phyloP scores from a whole-genome alignment of 2,329 filamentous ascomycete genomes.

The Fusarium cyanostomum region DNA sequence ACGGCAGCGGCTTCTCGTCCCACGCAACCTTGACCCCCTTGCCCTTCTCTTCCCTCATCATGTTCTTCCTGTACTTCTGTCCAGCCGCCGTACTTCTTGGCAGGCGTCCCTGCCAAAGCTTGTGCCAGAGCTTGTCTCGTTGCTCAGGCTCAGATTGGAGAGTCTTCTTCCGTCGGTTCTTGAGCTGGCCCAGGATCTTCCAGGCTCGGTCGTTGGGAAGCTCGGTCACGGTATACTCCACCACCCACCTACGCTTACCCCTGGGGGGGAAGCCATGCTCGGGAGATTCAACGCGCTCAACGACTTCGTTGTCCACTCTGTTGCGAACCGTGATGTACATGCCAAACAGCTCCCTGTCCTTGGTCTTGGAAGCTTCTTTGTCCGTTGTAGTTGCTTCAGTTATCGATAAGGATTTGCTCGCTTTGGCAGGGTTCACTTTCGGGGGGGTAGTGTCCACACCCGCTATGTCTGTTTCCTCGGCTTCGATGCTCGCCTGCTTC shows the following conservation, averaged over 20 bases:
- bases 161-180: conserved; percentile 62
- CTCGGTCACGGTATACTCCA: conserved; percentile 83
- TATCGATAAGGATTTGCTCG: not conserved
- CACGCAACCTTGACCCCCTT: conserved; percentile 60
- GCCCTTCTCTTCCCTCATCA: conserved; percentile 62
- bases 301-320: conserved; percentile 72
- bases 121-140: conserved; percentile 56
- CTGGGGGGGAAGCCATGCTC: not conserved
- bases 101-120: conserved; percentile 56
- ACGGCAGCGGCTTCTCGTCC: conserved; percentile 41
- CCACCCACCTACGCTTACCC: conserved; percentile 62
- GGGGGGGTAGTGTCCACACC: not conserved
- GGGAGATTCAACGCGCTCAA: conserved; percentile 64
- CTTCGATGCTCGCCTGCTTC: conserved; percentile 42
- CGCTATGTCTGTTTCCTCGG: conserved; percentile 4
- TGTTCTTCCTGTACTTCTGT: conserved; percentile 62
- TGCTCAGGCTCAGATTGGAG: conserved; percentile 55
- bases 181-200: conserved; percentile 64
- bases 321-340: conserved; percentile 79
- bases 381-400: not conserved
- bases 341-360: conserved; percentile 55
- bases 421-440: not conserved
- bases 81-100: conserved; percentile 61
- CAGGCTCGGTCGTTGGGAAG: conserved; percentile 57
- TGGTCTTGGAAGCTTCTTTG: not conserved